Evolutionary conservation across 306 rosid species (phyloP), one percentile per base, ranked within the genome.

Genomic region (Vigna reflexopilosa): DNA sequence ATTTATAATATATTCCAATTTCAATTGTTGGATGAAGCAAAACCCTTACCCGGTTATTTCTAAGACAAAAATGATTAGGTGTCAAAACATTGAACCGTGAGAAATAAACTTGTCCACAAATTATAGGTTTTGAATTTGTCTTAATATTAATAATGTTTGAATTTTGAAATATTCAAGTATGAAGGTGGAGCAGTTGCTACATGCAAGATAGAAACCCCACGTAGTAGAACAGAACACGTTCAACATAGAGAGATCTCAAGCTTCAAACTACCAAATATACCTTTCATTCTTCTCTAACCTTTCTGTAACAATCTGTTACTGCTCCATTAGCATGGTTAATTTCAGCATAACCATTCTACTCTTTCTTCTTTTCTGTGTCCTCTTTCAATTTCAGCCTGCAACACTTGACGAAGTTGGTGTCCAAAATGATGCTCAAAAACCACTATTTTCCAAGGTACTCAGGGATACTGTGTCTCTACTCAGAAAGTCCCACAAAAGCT

Each of bases 141-240:
- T 14, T 65, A 3, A 3, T 16, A 58, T 77, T 4, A 15, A 5
- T 0, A 36, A 57, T 56, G 78, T 68, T 86, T 87, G 94, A 84
- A 84, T 68, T 3, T 86, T 87, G 94, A 86, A 87, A 72, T 1
- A 49, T 90, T 90, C 94, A 88, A 87, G 57, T 26, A 36, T 26
- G 68, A 78, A 59, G 34, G 28, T 11, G 36, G 42, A 12, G 7
- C 68, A 82, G 47, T 42, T 9, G 50, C 90, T 69, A 83, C 76
- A 76, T 79, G 78, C 84, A 81, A 84, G 90, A 85, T 47, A 77
- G 36, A 17, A 80, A 51, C 9, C 77, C 83, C 88, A 86, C 89
- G 80, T 73, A 57, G 30, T 2, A 12, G 50, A 12, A 45, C 0
- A 26, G 59, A 66, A 76, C 83, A 77, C 70, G 87, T 78, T 80